Conservation (phyloP, 495 filamentous ascomycete species). For the Hypoxylon lenormandii region DNA sequence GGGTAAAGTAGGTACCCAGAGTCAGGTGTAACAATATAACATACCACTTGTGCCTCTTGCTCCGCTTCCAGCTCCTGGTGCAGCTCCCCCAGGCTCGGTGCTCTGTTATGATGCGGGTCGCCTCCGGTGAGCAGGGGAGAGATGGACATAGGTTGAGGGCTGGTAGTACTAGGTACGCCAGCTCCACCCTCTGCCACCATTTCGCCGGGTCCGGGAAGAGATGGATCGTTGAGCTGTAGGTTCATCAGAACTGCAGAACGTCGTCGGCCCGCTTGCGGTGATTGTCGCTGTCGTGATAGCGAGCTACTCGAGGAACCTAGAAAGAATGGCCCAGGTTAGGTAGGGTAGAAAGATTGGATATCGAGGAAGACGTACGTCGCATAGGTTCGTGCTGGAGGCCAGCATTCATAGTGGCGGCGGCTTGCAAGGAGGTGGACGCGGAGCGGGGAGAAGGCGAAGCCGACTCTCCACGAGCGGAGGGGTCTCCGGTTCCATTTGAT, state of each 20-base stretch:
- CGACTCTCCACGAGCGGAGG: slow-evolving; percentile 56
- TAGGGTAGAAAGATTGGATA: background rate
- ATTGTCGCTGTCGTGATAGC: slow-evolving; percentile 63
- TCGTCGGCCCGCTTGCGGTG: slow-evolving; percentile 69
- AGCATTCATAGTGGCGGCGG: slow-evolving; percentile 76
- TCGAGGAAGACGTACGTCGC: slow-evolving; percentile 58
- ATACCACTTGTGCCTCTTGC: slow-evolving; percentile 91
- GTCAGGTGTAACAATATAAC: slow-evolving; percentile 43
- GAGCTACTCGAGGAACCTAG: slow-evolving; percentile 68
- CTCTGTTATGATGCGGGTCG: slow-evolving; percentile 70
- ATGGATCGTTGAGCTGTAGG: slow-evolving; percentile 76
- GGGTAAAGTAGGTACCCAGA: too few relatives aligned
- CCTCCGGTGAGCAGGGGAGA: slow-evolving; percentile 70
- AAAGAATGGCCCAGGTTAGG: slow-evolving; percentile 26
- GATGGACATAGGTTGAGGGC: slow-evolving; percentile 67
- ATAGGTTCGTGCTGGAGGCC: slow-evolving; percentile 72
- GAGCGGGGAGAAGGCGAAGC: slow-evolving; percentile 69
- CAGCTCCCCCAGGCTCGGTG: slow-evolving; percentile 90
- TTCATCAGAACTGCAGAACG: slow-evolving; percentile 79
- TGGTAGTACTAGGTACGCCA: slow-evolving; percentile 63
- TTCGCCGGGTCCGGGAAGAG: slow-evolving; percentile 71
- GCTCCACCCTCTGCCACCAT: slow-evolving; percentile 61
- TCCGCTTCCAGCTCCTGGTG: slow-evolving; percentile 96
- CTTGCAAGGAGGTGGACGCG: slow-evolving; percentile 72
- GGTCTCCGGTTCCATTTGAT: slow-evolving; percentile 50